phyloP scores from a whole-genome alignment of 1,284 basidiomycete genomes.

The Jaminaea rosea region DNA sequence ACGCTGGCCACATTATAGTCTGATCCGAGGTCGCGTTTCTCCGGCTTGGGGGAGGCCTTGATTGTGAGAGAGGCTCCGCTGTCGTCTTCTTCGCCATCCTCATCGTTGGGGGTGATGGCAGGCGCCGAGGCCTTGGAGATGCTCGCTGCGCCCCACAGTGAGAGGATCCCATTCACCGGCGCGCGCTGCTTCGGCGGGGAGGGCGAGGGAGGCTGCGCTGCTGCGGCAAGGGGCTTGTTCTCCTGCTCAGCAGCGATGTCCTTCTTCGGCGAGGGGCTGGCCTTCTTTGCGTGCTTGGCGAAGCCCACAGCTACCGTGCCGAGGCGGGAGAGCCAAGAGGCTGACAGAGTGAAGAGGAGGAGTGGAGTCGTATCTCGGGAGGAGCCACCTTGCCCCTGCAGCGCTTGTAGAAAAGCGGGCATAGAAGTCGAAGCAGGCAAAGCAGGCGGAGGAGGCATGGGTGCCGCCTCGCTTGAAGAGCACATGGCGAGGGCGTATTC shows the following conservation, averaged over 20 bases:
- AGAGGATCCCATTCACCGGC: conserved; percentile 8
- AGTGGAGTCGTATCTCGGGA: conserved; percentile 10
- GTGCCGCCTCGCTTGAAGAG: conserved; percentile 15
- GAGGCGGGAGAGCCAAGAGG: conserved; percentile 41
- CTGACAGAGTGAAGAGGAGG: conserved; percentile 41
- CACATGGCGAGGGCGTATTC: conserved; percentile 29
- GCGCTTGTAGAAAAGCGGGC: conserved; percentile 10
- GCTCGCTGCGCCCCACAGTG: conserved; percentile 20
- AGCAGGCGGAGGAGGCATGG: conserved; percentile 23
- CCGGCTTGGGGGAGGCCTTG: conserved; percentile 16
- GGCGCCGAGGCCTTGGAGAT: conserved; percentile 14
- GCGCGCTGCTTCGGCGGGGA: conserved; percentile 1
- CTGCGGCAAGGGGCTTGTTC: too few species aligned
- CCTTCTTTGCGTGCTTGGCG: conserved; percentile 25
- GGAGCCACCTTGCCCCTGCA: too few species aligned
- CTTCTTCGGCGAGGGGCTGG: conserved; percentile 2
- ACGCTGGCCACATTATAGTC: too few species aligned
- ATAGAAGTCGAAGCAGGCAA: conserved; percentile 12
- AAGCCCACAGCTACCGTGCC: conserved; percentile 44
- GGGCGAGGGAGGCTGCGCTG: too few species aligned
- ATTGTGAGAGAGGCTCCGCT: conserved; percentile 11
- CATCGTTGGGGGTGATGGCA: too few species aligned
- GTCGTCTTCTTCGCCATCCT: conserved; percentile 16
- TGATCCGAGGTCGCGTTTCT: too few species aligned
- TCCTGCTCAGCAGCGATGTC: too few species aligned